Evolutionary conservation across 2,329 filamentous ascomycete genomes (phyloP).

Genomic region (Pseudocercospora crystallina): DNA sequence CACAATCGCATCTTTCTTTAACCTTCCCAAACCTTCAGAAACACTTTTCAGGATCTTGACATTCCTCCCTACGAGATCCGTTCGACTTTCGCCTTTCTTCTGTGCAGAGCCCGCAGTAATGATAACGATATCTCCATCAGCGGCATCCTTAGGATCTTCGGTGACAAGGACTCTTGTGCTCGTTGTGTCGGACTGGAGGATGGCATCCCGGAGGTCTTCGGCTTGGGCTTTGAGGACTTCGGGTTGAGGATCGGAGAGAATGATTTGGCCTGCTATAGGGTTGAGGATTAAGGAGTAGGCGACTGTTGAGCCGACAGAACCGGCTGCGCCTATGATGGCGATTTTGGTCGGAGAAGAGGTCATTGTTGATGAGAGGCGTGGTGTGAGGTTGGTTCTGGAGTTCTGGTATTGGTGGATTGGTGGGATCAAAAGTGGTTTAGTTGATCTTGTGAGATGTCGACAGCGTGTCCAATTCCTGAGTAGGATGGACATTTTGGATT

Average conservation of each 20-base stretch:
- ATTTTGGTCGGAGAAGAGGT: constrained; percentile 31
- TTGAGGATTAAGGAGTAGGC: constrained; percentile 54
- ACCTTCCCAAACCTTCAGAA: constrained; percentile 50
- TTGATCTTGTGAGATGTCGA: too few relatives aligned
- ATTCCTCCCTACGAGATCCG: constrained; percentile 51
- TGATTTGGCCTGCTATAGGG: constrained; percentile 52
- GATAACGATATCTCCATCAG: constrained; percentile 56
- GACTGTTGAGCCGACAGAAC: constrained; percentile 53
- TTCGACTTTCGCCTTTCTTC: constrained; percentile 47
- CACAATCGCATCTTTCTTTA: constrained; percentile 49
- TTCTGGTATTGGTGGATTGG: too few relatives aligned
- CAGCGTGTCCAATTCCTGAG: too few relatives aligned
- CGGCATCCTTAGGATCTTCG: constrained; percentile 47
- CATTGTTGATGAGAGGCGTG: constrained; percentile 2
- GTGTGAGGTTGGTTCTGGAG: too few relatives aligned
- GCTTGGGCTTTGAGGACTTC: constrained; percentile 51
- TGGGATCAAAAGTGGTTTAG: too few relatives aligned
- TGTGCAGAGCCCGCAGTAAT: constrained; percentile 57
- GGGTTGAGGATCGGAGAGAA: constrained; percentile 55
- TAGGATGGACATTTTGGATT: too few relatives aligned
- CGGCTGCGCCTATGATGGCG: constrained; percentile 53
- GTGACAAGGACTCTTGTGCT: constrained; percentile 47
- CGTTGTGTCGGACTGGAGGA: constrained; percentile 46
- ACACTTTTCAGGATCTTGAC: constrained; percentile 50
- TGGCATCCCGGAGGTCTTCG: constrained; percentile 54